phyloP scores from a whole-genome alignment of 2,329 filamentous ascomycete genomes.

The Sordariomycetes sp. region DNA sequence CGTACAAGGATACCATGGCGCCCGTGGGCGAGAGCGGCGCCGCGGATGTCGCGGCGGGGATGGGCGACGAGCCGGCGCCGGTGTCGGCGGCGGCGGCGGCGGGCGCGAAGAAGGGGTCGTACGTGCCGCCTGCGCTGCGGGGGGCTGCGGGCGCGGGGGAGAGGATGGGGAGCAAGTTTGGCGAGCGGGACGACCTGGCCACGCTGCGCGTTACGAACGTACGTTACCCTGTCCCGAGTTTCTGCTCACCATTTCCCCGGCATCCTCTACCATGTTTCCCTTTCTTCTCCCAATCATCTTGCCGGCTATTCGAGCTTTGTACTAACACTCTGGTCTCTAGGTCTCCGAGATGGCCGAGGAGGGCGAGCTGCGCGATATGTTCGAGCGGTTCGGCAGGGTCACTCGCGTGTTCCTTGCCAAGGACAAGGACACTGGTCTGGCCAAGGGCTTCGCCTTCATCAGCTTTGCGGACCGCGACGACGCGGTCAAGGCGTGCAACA shows the following conservation, averaged over 20 bases:
- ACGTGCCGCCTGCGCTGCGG: slow-evolving; percentile 87
- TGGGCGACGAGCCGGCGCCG: slow-evolving; percentile 33
- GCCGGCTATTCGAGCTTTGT: background rate
- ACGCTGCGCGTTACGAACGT: slow-evolving; percentile 97
- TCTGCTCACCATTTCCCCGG: background rate
- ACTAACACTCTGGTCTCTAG: slow-evolving; percentile 25
- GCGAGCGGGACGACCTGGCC: slow-evolving; percentile 88
- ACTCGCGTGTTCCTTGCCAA: slow-evolving; percentile 96
- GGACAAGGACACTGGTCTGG: slow-evolving; percentile 88
- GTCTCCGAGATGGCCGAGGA: slow-evolving; percentile 97
- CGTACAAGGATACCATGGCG: slow-evolving; percentile 99
- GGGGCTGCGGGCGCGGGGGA: slow-evolving; percentile 52
- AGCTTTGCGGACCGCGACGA: slow-evolving; percentile 85
- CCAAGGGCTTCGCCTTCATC: slow-evolving; percentile 98
- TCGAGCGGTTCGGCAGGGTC: slow-evolving; percentile 92
- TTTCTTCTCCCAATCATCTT: background rate
- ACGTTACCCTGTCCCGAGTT: slow-evolving; percentile 23
- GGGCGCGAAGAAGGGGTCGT: slow-evolving; percentile 57
- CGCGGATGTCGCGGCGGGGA: slow-evolving; percentile 41
- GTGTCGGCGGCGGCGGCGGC: slow-evolving; percentile 46
- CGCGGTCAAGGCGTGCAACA: slow-evolving; percentile 83
- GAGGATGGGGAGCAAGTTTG: slow-evolving; percentile 80
- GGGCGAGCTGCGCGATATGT: slow-evolving; percentile 89
- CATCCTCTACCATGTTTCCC: background rate
- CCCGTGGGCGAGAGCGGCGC: slow-evolving; percentile 52